Evolutionary conservation across 2,329 filamentous ascomycete genomes (phyloP).

Genomic region (Arthrobotrys megalospora): DNA sequence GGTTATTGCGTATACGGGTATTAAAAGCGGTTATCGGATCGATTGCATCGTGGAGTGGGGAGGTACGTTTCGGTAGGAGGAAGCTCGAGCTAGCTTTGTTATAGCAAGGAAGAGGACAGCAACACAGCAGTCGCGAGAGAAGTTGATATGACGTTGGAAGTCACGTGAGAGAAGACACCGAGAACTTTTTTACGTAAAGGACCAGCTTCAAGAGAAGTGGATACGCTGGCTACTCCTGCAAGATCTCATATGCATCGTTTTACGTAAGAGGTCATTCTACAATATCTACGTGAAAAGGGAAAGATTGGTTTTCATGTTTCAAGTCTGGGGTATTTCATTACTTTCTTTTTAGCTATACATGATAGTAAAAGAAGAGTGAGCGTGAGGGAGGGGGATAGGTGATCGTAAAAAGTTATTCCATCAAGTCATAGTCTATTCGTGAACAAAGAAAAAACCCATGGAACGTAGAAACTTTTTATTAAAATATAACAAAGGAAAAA

Average conservation of each 20-base stretch:
- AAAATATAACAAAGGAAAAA: constrained; percentile 46
- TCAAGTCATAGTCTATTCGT: constrained; percentile 60
- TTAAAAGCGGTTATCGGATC: too few relatives aligned
- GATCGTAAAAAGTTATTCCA: constrained; percentile 48
- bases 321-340: constrained; percentile 58
- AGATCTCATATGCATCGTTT: not conserved
- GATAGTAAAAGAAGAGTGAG: constrained; percentile 31
- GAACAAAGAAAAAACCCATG: constrained; percentile 59
- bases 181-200: constrained; percentile 6
- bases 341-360: constrained; percentile 50
- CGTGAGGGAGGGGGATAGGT: constrained; percentile 1
- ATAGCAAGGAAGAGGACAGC: constrained; percentile 14
- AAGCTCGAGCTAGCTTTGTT: too few relatives aligned
- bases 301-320: constrained; percentile 39
- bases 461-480: constrained; percentile 54
- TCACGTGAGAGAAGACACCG: constrained; percentile 3
- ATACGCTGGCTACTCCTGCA: not conserved
- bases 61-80: too few relatives aligned
- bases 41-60: too few relatives aligned
- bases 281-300: not conserved
- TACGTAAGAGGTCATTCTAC: not conserved
- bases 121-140: constrained; percentile 12
- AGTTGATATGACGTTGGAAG: constrained; percentile 6
- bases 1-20: too few relatives aligned
- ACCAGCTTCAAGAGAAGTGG: not conserved